Evolutionary conservation across 805 yeast genomes (phyloP), one percentile per base, ranked within the genome.

Genomic region (Starmerella asiatica): DNA sequence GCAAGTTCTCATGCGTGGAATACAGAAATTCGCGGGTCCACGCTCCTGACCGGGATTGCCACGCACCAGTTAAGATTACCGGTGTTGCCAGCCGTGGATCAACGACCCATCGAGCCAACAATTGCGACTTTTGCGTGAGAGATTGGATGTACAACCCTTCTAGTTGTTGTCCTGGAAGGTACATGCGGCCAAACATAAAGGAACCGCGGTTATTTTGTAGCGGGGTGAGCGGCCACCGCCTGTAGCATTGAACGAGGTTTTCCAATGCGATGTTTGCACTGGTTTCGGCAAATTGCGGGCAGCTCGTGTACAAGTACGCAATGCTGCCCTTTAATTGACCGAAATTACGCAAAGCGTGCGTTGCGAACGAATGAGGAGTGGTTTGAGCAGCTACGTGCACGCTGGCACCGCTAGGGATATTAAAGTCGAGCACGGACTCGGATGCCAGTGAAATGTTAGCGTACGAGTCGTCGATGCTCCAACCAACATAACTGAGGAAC

Each of bases 381-480:
- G 91, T 65, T 50, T 74, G 76, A 26, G 86, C 73, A 2, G 91
- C 73, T 3, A 84, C 64, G 44, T 71, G 77, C 38, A 88, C 55
- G 41, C 69, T 69, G 28, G 73, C 59, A 14, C 85, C 86, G 21
- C 60, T 64, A 1, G 94, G 94, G 2, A 83, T 65, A 2, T 65
- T 56, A 60, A 88, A 88, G 44, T 82, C 81, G 7, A 88, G 67
- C 27, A 88, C 58, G 12, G 69, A 64, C 35, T 38, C 34, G 21
- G 50, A 42, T n/a, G 50, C 29, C n/a, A 42, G 40, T 3, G 44
- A 71, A 17, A 88, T 67, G 50, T 77, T 74, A 38, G 84, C 78
- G 54, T 79, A 84, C 27, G 80, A 70, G 57, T 79, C 79, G 47
- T 81, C 83, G 42, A 73, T 71, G 50, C 77, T 75, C 96, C 96